These are phyloP conservation scores for Agrostemma githago DNA, from an alignment of 148 eudicot genomes.

Conservation along the genomic window DNA sequence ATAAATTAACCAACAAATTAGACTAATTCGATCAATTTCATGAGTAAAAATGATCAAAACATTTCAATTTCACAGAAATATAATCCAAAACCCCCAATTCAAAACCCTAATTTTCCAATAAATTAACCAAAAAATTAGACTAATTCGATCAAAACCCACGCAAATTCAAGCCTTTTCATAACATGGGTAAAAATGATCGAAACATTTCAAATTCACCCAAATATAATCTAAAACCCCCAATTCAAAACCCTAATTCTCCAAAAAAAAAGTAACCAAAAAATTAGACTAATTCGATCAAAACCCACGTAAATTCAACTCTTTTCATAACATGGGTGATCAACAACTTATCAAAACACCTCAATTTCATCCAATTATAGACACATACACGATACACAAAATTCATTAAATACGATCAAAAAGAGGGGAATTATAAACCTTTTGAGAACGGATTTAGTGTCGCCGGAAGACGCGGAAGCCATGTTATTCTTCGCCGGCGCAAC, in stretches of 20 bases:
- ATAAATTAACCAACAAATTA: neutral
- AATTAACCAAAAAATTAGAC: neutral
- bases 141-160: conserved; percentile 13
- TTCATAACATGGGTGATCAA: neutral
- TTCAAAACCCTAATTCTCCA: neutral
- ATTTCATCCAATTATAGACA: neutral
- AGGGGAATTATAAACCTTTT: neutral
- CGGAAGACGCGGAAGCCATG: neutral
- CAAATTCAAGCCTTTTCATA: neutral
- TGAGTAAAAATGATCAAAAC: neutral
- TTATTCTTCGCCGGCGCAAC: neutral
- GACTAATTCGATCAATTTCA: conserved; percentile 8
- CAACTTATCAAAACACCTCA: neutral
- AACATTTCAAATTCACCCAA: neutral
- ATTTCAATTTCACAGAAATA: neutral
- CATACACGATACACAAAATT: neutral
- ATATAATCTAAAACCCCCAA: neutral
- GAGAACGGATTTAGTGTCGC: conserved; percentile 6
- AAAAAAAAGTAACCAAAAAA: neutral
- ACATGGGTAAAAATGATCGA: neutral
- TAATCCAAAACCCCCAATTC: neutral
- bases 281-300: conserved; percentile 8
- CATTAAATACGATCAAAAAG: neutral
- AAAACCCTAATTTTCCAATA: conserved; percentile 10
- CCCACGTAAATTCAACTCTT: conserved; percentile 7